phyloP scores from a whole-genome alignment of 208 protist genomes.

The Leptomonas seymouri region DNA sequence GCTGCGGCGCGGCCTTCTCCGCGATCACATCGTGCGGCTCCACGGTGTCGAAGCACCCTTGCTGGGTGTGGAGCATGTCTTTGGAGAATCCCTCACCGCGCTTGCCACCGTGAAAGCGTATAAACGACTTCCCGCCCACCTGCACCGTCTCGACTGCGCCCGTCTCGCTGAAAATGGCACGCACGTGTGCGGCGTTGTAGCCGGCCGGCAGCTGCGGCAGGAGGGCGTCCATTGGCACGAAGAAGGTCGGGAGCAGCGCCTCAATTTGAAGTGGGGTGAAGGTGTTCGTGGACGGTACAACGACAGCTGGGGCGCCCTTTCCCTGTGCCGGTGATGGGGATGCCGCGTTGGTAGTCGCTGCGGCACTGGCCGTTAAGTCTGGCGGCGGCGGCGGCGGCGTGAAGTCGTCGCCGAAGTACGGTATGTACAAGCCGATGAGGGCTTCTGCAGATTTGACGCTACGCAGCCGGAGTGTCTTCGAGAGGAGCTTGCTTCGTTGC shows the following conservation, averaged over 20 bases:
- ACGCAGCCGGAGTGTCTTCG: neutral
- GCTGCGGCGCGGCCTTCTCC: neutral
- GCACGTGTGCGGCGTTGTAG: constrained; percentile 56
- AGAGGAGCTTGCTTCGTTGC: constrained; percentile 16
- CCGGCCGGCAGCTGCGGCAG: constrained; percentile 44
- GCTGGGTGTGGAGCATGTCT: neutral
- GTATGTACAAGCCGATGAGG: constrained; percentile 2
- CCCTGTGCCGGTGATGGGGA: neutral
- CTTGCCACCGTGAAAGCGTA: constrained; percentile 52
- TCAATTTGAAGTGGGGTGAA: constrained; percentile 60
- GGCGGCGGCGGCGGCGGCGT: constrained; percentile 33
- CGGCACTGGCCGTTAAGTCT: too few relatives aligned
- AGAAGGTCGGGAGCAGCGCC: constrained; percentile 52
- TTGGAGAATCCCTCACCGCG: constrained; percentile 15
- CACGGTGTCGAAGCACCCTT: neutral
- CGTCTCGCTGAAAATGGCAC: constrained; percentile 40
- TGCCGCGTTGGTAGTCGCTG: neutral
- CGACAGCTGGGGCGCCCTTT: neutral
- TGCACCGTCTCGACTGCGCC: constrained; percentile 22
- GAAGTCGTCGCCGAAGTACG: constrained; percentile 32
- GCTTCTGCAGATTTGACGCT: neutral
- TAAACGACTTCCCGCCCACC: constrained; percentile 18
- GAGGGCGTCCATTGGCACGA: constrained; percentile 56
- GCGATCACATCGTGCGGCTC: neutral
- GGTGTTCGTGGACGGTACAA: neutral